Evolutionary conservation across 2,329 filamentous ascomycete species (phyloP).

Genomic region (Alternaria alternata): DNA sequence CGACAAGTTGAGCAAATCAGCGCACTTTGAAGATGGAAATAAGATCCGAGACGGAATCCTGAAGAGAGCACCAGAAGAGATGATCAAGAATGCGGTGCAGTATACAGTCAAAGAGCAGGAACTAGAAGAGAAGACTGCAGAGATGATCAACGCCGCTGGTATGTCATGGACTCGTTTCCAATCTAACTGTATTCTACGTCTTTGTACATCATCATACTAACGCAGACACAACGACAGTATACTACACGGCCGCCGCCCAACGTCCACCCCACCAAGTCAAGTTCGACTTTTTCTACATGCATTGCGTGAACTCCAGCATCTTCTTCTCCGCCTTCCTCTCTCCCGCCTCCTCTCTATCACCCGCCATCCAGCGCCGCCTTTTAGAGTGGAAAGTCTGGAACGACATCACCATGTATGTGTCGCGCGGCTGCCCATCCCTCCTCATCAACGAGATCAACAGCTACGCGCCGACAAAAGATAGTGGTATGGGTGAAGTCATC

Average conservation of each 20-base stretch:
- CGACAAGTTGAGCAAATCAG: slow-evolving; percentile 64
- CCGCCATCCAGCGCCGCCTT: slow-evolving; percentile 69
- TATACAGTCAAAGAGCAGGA: slow-evolving; percentile 62
- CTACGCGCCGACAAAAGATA: slow-evolving; percentile 63
- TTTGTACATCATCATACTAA: background rate
- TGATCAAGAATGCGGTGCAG: slow-evolving; percentile 67
- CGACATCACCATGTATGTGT: slow-evolving; percentile 78
- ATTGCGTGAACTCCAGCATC: slow-evolving; percentile 79
- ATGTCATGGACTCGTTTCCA: slow-evolving; percentile 21
- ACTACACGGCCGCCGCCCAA: slow-evolving; percentile 69
- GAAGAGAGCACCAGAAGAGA: slow-evolving; percentile 67
- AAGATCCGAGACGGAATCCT: slow-evolving; percentile 76
- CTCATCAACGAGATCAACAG: slow-evolving; percentile 64
- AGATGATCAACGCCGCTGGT: slow-evolving; percentile 74
- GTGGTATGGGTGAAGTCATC: slow-evolving; percentile 55
- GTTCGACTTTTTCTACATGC: slow-evolving; percentile 85
- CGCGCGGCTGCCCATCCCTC: slow-evolving; percentile 69
- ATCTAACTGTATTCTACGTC: background rate
- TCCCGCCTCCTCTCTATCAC: slow-evolving; percentile 65
- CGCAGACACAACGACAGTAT: slow-evolving; percentile 47
- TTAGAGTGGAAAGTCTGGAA: slow-evolving; percentile 83
- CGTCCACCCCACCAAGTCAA: slow-evolving; percentile 64
- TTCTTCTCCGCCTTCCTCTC: slow-evolving; percentile 72
- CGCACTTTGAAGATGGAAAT: slow-evolving; percentile 64
- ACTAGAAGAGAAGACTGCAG: slow-evolving; percentile 64